Percentiles rank a stretch among this genome's conserved stretches.
These are phyloP conservation scores for Mallotus nudiflorus DNA, from an alignment of 345 rosid genomes.

Conservation along the genomic window DNA sequence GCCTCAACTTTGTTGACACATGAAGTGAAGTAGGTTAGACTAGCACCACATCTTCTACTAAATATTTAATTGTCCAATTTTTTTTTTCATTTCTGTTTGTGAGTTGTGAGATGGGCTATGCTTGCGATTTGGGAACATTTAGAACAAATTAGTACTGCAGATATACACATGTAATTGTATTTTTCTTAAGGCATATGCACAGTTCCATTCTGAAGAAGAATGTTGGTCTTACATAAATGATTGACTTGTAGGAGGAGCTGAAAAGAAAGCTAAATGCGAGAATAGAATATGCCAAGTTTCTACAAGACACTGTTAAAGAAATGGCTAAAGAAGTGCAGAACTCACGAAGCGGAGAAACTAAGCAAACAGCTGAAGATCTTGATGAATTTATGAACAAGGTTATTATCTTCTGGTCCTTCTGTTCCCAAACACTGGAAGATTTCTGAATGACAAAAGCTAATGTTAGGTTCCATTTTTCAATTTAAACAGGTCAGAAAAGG, in stretches of 20 bases:
- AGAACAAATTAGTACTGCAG: background rate
- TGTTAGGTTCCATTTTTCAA: slow-evolving; percentile 16
- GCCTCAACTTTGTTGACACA: slow-evolving; percentile 3
- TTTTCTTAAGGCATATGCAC: background rate
- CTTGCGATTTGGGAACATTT: background rate
- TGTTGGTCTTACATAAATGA: slow-evolving; percentile 18
- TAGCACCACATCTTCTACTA: background rate
- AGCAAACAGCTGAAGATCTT: slow-evolving; percentile 94
- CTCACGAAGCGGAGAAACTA: slow-evolving; percentile 77
- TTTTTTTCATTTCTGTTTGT: background rate
- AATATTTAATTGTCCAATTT: background rate
- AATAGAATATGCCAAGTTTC: slow-evolving; percentile 95
- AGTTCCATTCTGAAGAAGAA: slow-evolving; percentile 1
- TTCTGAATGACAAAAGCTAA: background rate
- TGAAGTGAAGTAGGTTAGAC: background rate
- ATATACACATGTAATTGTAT: background rate
- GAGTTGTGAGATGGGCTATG: background rate
- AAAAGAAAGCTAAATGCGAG: slow-evolving; percentile 89
- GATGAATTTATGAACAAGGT: slow-evolving; percentile 91
- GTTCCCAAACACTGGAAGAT: background rate
- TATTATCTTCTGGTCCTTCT: slow-evolving; percentile 3
- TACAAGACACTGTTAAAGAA: slow-evolving; percentile 95
- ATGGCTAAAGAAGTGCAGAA: slow-evolving; percentile 98
- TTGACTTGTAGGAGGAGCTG: slow-evolving; percentile 67
- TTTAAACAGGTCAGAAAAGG: slow-evolving; percentile 85